phyloP scores from a whole-genome alignment of 2,329 filamentous ascomycete species.

The Aspergillus pseudoglaucus region DNA sequence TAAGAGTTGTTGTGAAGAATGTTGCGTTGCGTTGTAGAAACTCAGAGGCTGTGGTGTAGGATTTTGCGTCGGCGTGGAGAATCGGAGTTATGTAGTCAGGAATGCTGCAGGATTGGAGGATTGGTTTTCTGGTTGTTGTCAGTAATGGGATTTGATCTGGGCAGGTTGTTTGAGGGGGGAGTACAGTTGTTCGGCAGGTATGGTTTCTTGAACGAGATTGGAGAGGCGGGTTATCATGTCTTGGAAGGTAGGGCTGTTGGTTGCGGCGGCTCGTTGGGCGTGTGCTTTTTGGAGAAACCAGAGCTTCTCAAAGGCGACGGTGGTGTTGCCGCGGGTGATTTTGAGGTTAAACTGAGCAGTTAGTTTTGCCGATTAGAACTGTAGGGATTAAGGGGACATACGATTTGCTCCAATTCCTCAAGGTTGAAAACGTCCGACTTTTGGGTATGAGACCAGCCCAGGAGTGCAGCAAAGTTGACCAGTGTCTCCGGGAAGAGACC shows the following conservation, averaged over 20 bases:
- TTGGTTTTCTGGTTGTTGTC: slow-evolving; percentile 16
- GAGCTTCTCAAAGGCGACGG: slow-evolving; percentile 73
- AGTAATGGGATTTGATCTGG: not conserved
- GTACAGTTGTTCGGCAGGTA: slow-evolving; percentile 24
- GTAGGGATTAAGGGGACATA: slow-evolving; percentile 32
- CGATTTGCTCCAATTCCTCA: slow-evolving; percentile 62
- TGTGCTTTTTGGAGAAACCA: slow-evolving; percentile 71
- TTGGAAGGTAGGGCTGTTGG: slow-evolving; percentile 38
- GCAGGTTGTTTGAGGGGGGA: not conserved
- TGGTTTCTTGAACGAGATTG: slow-evolving; percentile 17
- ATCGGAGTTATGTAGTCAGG: slow-evolving; percentile 46
- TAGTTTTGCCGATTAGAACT: slow-evolving; percentile 8
- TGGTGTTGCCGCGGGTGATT: slow-evolving; percentile 86
- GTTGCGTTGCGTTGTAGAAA: slow-evolving; percentile 53
- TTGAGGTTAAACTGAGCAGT: slow-evolving; percentile 65
- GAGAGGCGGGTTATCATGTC: slow-evolving; percentile 34
- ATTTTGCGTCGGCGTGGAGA: slow-evolving; percentile 49
- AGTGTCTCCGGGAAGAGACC: slow-evolving; percentile 59
- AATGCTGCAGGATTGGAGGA: slow-evolving; percentile 30
- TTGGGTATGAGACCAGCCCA: slow-evolving; percentile 71
- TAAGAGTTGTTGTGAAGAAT: slow-evolving; percentile 47
- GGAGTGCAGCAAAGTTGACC: slow-evolving; percentile 75
- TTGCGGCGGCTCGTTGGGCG: slow-evolving; percentile 43
- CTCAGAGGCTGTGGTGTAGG: slow-evolving; percentile 50
- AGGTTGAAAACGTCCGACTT: slow-evolving; percentile 67